These are phyloP conservation scores for Prasinococcaceae sp. DNA, from an alignment of 139 green algal genomes.

Conservation along the genomic window DNA sequence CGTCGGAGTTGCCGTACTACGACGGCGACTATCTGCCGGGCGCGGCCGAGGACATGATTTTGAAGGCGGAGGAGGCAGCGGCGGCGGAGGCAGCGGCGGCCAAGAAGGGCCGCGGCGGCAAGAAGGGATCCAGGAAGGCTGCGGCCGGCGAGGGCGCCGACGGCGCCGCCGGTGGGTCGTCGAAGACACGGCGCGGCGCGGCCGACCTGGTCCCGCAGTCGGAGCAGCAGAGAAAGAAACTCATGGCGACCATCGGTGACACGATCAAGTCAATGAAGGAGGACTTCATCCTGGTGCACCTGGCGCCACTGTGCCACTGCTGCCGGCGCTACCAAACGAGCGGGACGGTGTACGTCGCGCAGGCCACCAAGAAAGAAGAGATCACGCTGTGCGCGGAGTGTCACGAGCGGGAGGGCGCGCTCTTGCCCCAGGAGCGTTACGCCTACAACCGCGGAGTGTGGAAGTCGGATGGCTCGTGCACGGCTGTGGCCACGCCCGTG, in stretches of 20 bases:
- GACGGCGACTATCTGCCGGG: constrained; percentile 98
- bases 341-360: constrained; percentile 9
- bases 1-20: constrained; percentile 78
- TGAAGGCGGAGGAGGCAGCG: constrained; percentile 5
- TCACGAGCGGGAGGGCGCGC: neutral
- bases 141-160: too few species aligned
- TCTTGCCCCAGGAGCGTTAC: too few species aligned
- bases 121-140: too few species aligned
- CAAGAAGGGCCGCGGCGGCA: constrained; percentile 22
- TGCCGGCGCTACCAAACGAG: constrained; percentile 51
- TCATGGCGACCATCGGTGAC: constrained; percentile 43
- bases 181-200: neutral
- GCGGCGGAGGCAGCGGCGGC: constrained; percentile 20
- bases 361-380: neutral
- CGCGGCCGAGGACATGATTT: constrained; percentile 43
- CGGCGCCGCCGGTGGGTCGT: too few species aligned
- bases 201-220: neutral
- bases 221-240: constrained; percentile 48
- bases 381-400: constrained; percentile 22
- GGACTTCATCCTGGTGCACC: constrained; percentile 96
- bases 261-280: constrained; percentile 79
- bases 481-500: too few species aligned
- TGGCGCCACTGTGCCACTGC: constrained; percentile 75
- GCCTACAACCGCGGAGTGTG: too few species aligned
- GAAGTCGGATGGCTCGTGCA: too few species aligned